Evolutionary conservation across 129 eudicot species (phyloP), one percentile per base, ranked within the genome.

Genomic region (Pulicaria dysenterica): DNA sequence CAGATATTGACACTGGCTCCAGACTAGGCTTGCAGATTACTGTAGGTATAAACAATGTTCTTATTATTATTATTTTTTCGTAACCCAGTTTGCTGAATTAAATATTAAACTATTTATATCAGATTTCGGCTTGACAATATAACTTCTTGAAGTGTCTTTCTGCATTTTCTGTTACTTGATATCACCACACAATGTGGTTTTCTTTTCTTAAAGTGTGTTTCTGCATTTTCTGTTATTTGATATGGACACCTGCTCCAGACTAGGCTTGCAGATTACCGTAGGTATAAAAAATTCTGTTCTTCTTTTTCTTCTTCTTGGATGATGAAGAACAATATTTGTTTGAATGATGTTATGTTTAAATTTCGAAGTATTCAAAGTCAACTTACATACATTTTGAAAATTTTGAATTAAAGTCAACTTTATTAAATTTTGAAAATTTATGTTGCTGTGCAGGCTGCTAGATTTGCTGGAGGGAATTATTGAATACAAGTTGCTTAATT

Each of bases 401-500:
- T n/a, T n/a, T n/a, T n/a, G n/a, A n/a, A n/a, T n/a, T n/a, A n/a
- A n/a, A n/a, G 62, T 70, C 39, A 43, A 17, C 16, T 14, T 40
- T 70, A 0, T 24, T 40, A 54, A n/a, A 54, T 40, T 41, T 54
- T 60, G 41, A 36, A 8, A 73, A 39, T 57, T 62, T 24, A 7
- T 46, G 8, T 72, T 70, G 49, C 38, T 64, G 48, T 73, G 73
- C 80, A 75, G 66, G 73, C 67, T 75, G 67, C 17, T 66, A 16
- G 67, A 67, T 61, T 24, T 73, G 17, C 39, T 38, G 77, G 77
- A 49, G 68, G 24, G 64, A 38, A 6, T 72, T 44, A 58, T 64
- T 65, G 19, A 64, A 31, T 38, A 47, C 57, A 76, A 58, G 74
- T 2, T 75, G 50, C 74, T 45, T 58, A 54, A 54, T 11, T 72